Evolutionary conservation across 306 rosid genomes (phyloP), one percentile per base, ranked within the genome.

Genomic region (Nissolia schottii): DNA sequence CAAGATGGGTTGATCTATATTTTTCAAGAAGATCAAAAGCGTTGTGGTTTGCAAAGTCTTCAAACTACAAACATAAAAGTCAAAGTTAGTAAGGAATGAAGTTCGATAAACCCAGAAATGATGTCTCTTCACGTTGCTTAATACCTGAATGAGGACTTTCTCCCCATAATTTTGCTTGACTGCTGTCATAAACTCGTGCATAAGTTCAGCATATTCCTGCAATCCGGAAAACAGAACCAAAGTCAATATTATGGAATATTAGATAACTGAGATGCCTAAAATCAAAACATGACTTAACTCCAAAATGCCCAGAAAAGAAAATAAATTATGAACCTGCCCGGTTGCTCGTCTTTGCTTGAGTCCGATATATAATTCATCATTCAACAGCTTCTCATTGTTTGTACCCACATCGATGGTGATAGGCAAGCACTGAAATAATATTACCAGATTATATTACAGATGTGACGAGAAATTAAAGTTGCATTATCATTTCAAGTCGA

Each of bases 31-130:
- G 91, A 85, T 91, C 96, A 69, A 95, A 95, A 72, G 99, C 99
- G 76, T 95, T 95, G 93, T 95, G 97, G 82, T 95, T 95, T 15
- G 97, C 99, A 4, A 95, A 95, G 87, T 95, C 99, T 87, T 95
- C 99, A 78, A 91, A 95, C 99, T 94, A 78, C 7, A 81, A 77
- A 67, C 16, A 24, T 2, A 19, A 43, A 59, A 79, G 65, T 9
- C 8, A 14, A 51, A 64, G 63, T 53, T 38, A 69, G 60, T 54
- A 51, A 57, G 14, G 22, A 60, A 12, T 16, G 45, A 20, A 49
- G 19, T 8, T 35, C 3, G 6, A 58, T 49, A 62, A 77, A 78
- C 66, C 40, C 70, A 28, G 35, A 34, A 77, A 81, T 4, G 22
- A 67, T 15, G 67, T 41, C 66, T 64, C 53, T 69, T 2, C 34